These are phyloP conservation scores for Penicillium hesseltinei DNA, from an alignment of 2,329 filamentous ascomycete genomes.

Conservation along the genomic window DNA sequence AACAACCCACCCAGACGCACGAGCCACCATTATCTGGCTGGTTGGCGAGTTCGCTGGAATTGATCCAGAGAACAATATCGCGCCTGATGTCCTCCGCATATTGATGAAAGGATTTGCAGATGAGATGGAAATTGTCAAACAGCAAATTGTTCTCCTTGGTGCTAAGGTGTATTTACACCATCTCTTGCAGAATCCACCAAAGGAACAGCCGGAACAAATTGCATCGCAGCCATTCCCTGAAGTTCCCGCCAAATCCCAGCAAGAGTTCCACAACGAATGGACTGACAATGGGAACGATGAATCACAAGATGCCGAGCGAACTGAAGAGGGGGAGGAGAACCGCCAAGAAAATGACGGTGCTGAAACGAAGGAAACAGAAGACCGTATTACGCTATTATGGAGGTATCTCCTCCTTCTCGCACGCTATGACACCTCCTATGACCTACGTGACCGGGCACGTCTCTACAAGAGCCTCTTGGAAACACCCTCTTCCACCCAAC, in stretches of 20 bases:
- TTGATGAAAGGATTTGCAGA: conserved; percentile 78
- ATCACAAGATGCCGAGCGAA: conserved; percentile 26
- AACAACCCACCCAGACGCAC: conserved; percentile 79
- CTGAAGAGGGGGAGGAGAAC: conserved; percentile 24
- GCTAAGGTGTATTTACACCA: conserved; percentile 97
- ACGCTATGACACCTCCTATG: conserved; percentile 91
- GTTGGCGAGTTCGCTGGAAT: conserved; percentile 88
- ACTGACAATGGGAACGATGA: conserved; percentile 30
- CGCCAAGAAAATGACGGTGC: conserved; percentile 14
- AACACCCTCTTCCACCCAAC: conserved; percentile 70
- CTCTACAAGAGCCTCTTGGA: conserved; percentile 82
- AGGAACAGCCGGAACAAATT: conserved; percentile 16
- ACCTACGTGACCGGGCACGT: conserved; percentile 85
- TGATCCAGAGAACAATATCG: conserved; percentile 81
- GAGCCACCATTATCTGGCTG: conserved; percentile 95
- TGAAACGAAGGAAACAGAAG: conserved; percentile 30
- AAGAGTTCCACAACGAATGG: conserved; percentile 36
- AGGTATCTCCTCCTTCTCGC: conserved; percentile 80
- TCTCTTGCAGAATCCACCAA: conserved; percentile 55
- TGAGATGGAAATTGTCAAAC: conserved; percentile 81
- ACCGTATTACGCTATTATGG: conserved; percentile 77
- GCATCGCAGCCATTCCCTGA: conserved; percentile 21
- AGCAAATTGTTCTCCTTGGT: conserved; percentile 86
- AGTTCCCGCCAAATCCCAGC: conserved; percentile 9
- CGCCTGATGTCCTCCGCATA: conserved; percentile 86